These are phyloP conservation scores for Oryza punctata DNA, from an alignment of 176 grass and related monocot genomes.

Conservation along the genomic window DNA sequence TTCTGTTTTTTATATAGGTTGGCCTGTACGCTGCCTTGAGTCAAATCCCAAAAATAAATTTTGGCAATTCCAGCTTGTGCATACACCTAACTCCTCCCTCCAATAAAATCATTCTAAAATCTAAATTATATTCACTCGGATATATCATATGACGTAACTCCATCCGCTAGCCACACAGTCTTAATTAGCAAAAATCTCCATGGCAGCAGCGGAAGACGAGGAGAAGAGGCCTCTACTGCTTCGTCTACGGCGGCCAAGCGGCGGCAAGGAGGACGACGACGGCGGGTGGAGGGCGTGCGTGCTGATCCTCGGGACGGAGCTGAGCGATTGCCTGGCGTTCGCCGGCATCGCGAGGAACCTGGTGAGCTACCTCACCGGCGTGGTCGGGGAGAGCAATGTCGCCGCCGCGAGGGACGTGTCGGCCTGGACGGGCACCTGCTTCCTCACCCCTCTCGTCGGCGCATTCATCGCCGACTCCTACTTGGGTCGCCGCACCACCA, in stretches of 20 bases:
- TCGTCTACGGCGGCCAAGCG: background rate
- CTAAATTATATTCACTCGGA: no score
- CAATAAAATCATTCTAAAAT: no score
- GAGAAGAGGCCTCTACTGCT: background rate
- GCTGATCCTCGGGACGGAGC: background rate
- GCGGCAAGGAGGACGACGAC: background rate
- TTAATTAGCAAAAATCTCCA: background rate
- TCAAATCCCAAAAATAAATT: no score
- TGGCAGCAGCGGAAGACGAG: background rate
- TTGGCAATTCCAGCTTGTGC: no score
- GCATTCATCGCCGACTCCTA: background rate
- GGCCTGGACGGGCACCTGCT: background rate
- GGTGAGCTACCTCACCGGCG: background rate
- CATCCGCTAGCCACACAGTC: background rate
- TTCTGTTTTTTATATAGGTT: no score
- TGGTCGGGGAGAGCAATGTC: background rate
- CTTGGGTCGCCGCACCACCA: background rate
- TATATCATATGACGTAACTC: no score
- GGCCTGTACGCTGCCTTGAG: no score
- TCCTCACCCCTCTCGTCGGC: background rate
- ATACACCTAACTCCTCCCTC: no score
- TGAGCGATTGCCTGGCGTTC: background rate
- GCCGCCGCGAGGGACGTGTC: background rate
- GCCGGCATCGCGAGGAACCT: background rate
- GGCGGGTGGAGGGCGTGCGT: background rate